Conservation (phyloP, 1,284 basidiomycete genomes). For the Apiotrichum montevideense region DNA sequence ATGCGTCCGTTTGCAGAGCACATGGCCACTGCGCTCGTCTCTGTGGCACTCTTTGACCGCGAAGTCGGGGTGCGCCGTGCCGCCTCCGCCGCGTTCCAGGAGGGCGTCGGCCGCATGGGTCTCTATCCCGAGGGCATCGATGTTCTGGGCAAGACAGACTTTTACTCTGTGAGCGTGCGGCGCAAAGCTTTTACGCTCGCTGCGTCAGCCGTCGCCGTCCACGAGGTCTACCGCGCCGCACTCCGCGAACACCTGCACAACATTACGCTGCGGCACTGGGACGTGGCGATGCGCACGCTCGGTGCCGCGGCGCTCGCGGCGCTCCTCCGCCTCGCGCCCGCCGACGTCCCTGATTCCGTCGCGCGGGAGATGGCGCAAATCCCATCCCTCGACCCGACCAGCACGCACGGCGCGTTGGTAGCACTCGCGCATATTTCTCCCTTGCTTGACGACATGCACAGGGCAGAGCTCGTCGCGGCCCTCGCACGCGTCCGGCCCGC, state of each 20-base stretch:
- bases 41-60: slow-evolving; percentile 80
- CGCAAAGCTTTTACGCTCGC: slow-evolving; percentile 76
- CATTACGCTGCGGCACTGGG: slow-evolving; percentile 84
- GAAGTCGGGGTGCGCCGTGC: slow-evolving; percentile 94
- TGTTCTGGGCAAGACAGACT: slow-evolving; percentile 84
- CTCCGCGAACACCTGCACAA: slow-evolving; percentile 70
- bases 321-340: slow-evolving; percentile 56
- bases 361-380: slow-evolving; percentile 50
- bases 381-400: slow-evolving; percentile 60
- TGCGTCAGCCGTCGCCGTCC: slow-evolving; percentile 75
- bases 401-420: slow-evolving; percentile 76
- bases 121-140: slow-evolving; percentile 92
- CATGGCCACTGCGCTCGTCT: slow-evolving; percentile 66
- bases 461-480: slow-evolving; percentile 27
- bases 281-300: slow-evolving; percentile 67
- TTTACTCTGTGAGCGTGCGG: slow-evolving; percentile 83
- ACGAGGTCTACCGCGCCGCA: slow-evolving; percentile 60
- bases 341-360: slow-evolving; percentile 27
- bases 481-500: slow-evolving; percentile 53
- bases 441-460: slow-evolving; percentile 36
- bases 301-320: slow-evolving; percentile 69
- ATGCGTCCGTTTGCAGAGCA: slow-evolving; percentile 59
- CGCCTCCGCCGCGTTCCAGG: slow-evolving; percentile 95
- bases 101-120: slow-evolving; percentile 84
- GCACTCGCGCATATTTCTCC: slow-evolving; percentile 65